Conservation (phyloP, 179 eudicot genomes). For the Sideroxylon spinosum region DNA sequence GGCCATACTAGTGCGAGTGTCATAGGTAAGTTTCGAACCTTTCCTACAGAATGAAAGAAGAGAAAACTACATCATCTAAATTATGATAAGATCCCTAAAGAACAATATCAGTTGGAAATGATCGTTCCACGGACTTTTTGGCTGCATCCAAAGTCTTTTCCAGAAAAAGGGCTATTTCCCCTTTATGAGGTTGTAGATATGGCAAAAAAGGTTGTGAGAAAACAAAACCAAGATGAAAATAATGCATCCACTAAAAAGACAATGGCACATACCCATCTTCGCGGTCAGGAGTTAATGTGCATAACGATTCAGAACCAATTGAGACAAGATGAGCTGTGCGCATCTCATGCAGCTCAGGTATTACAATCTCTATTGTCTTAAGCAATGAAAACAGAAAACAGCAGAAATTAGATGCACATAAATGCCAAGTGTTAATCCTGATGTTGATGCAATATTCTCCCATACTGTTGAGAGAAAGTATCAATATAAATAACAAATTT, state of each 20-base stretch:
- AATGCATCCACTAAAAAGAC: slow-evolving; percentile 12
- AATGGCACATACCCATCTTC: slow-evolving; percentile 72
- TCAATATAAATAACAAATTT: too few species aligned
- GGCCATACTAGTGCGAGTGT: slow-evolving; percentile 76
- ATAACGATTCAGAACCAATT: slow-evolving; percentile 78
- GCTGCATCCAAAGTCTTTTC: not conserved
- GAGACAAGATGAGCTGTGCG: slow-evolving; percentile 83
- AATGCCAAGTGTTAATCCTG: not conserved
- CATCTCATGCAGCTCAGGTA: slow-evolving; percentile 87
- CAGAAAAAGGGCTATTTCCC: not conserved
- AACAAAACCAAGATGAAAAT: not conserved
- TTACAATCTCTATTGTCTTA: slow-evolving; percentile 67
- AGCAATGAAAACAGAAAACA: slow-evolving; percentile 18
- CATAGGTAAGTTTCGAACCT: slow-evolving; percentile 53
- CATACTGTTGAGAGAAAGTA: too few species aligned
- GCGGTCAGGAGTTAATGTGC: slow-evolving; percentile 53
- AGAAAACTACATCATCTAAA: not conserved
- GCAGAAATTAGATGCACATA: slow-evolving; percentile 8
- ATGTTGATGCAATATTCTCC: slow-evolving; percentile 3
- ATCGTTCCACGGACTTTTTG: not conserved
- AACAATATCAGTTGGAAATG: slow-evolving; percentile 8
- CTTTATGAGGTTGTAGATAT: not conserved
- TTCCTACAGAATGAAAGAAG: slow-evolving; percentile 38
- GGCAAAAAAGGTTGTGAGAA: not conserved
- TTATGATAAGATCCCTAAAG: slow-evolving; percentile 1